Evolutionary conservation across 1,284 basidiomycete genomes (phyloP), one percentile per base, ranked within the genome.

Genomic region (Ceratobasidium sp.): DNA sequence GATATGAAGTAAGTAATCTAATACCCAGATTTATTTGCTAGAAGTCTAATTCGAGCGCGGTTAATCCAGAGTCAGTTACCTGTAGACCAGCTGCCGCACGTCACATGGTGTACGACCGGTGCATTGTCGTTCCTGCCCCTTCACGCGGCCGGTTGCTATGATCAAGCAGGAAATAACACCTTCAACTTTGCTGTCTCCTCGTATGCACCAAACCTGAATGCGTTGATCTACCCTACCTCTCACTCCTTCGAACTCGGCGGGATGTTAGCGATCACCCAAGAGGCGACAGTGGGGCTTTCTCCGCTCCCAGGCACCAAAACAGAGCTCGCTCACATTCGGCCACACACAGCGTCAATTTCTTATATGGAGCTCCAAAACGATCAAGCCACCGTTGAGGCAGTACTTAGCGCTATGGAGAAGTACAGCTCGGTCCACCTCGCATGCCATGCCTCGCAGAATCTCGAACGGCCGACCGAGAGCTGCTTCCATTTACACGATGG

Each of bases 371-470:
- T 71, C 6, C 7, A 7, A 3, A 54, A 44, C 5, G 19, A 47
- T 8, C 19, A n/a, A 14, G 44, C 54, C 1, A 59, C 54, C 24
- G 9, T 45, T 27, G 15, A 72, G 17, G 27, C 44, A 1, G 67
- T 72, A 7, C 47, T 51, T 15, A 29, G 47, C 9, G 44, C 44
- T 5, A 57, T 59, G 22, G 31, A 36, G 36, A 11, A 36, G 11
- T 44, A 72, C n/a, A 60, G 19, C 15, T 60, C 41, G 41, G 31
- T 72, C 9, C 67, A 72, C 50, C 27, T 72, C 33, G 67, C 56
- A 2, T 72, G 67, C 22, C 56, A 48, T 17, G 29, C 29, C 11
- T 59, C 54, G 4, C 56, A 72, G 22, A 41, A 50, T 14, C 2
- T 29, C 4, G n/a, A 27, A 2, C 15, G 22, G 7, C 56, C 56